Evolutionary conservation across 1,139 yeast species (phyloP).

Genomic region (Diutina sp.): DNA sequence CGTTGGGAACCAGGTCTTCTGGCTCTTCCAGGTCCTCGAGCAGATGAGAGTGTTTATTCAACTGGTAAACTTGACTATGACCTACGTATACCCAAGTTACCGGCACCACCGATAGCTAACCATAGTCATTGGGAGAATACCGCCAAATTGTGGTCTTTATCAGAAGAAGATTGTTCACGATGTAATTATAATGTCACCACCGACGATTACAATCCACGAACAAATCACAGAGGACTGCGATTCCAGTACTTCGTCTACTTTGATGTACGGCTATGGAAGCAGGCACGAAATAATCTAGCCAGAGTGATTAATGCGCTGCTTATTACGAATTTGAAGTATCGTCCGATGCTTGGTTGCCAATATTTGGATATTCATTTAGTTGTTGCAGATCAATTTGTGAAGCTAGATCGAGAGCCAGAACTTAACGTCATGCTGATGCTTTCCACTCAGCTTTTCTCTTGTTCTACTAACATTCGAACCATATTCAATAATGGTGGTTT

Average conservation of each 20-base stretch:
- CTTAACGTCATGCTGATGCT: conserved; percentile 59
- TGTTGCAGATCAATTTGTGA: conserved; percentile 60
- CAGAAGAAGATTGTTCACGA: background rate
- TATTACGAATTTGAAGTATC: conserved; percentile 51
- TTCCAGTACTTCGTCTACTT: conserved; percentile 63
- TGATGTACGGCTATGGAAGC: conserved; percentile 65
- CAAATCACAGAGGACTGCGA: conserved; percentile 47
- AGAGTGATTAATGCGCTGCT: conserved; percentile 61
- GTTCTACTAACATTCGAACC: conserved; percentile 65
- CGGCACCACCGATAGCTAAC: background rate
- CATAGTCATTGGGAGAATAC: conserved; percentile 22
- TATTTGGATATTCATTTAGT: conserved; percentile 76
- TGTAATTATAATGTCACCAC: conserved; percentile 13
- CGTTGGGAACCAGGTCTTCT: conserved; percentile 43
- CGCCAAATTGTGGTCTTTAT: conserved; percentile 7
- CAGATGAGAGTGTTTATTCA: background rate
- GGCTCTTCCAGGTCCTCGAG: background rate
- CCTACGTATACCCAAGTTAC: background rate
- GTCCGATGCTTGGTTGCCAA: conserved; percentile 55
- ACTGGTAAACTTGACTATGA: background rate
- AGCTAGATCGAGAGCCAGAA: conserved; percentile 75
- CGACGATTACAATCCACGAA: conserved; percentile 3
- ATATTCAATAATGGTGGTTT: conserved; percentile 62
- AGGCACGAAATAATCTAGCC: conserved; percentile 46
- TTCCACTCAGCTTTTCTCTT: conserved; percentile 80